Conservation (phyloP, 176 grass and related monocot species). For the Triticum aestivum region IWGSC_CS_RefSeq_v2.1 NC_057799.1:566838856-566839355, state of each 20-base stretch:
- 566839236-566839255: neutral
- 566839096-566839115: constrained; percentile 46
- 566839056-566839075: constrained; percentile 62
- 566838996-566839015: constrained; percentile 24
- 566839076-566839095: constrained; percentile 58
- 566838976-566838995: neutral
- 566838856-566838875: constrained; percentile 51
- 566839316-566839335: neutral
- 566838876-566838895: constrained; percentile 60
- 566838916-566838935: constrained; percentile 83
- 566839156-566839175: constrained; percentile 34
- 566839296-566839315: constrained; percentile 3
- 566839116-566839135: constrained; percentile 1
- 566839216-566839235: neutral
- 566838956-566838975: constrained; percentile 65
- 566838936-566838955: constrained; percentile 72
- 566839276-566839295: constrained; percentile 14
- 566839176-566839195: constrained; percentile 72
- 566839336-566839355: neutral
- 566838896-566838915: constrained; percentile 82
- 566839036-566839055: constrained; percentile 78
- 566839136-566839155: neutral
- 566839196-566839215: constrained; percentile 38
- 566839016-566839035: constrained; percentile 61
- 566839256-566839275: constrained; percentile 31